phyloP scores from a whole-genome alignment of 768 basidiomycete genomes.

The Tulasnella sp. region DNA sequence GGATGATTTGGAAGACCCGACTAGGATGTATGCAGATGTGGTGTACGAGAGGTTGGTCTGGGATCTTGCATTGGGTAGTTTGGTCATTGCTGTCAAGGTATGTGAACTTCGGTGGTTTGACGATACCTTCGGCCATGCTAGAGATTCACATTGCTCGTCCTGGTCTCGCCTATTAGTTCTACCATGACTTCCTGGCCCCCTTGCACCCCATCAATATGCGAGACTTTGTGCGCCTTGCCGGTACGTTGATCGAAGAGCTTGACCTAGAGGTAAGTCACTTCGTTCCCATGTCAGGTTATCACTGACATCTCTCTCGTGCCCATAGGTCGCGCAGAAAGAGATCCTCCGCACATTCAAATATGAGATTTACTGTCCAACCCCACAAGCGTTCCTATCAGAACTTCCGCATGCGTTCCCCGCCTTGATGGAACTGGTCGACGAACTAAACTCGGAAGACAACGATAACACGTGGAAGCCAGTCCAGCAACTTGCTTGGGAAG shows the following conservation, averaged over 20 bases:
- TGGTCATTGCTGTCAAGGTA: constrained; percentile 16
- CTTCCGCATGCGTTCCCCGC: background rate
- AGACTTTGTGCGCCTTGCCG: background rate
- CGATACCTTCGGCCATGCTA: background rate
- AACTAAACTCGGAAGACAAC: background rate
- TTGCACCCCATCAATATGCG: background rate
- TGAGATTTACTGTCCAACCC: background rate
- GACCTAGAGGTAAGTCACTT: background rate
- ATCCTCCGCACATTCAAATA: background rate
- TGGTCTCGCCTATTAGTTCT: background rate
- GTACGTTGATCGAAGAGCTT: background rate
- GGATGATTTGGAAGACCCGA: background rate
- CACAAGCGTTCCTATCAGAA: background rate
- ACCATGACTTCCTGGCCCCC: background rate
- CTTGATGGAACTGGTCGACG: background rate
- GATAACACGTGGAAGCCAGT: too few species aligned
- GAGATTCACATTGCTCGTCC: background rate
- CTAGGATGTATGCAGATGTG: background rate
- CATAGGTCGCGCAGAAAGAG: background rate
- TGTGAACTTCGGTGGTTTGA: background rate
- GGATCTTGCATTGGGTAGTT: constrained; percentile 14
- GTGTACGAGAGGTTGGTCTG: constrained; percentile 1
- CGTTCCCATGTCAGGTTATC: background rate
- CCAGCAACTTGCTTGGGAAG: too few species aligned
- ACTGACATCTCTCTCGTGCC: background rate